Evolutionary conservation across 1,139 yeast species (phyloP).

Genomic region (Saccharomyces hybrid): DNA sequence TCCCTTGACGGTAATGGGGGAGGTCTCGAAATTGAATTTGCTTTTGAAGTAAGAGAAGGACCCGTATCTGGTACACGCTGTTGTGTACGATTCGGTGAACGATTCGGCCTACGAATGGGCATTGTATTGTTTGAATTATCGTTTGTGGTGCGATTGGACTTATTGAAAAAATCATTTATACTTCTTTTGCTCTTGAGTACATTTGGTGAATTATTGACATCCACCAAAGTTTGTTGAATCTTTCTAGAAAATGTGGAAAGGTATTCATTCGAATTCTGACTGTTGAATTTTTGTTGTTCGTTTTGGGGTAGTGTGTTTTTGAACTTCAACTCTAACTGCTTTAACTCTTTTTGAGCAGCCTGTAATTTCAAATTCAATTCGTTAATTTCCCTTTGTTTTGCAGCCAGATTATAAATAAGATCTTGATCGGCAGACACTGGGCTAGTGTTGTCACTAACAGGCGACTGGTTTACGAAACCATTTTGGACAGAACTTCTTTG

Average conservation of each 20-base stretch:
- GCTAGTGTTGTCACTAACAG: neutral
- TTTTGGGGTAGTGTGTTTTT: neutral
- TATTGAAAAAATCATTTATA: slow-evolving; percentile 16
- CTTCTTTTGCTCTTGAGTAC: slow-evolving; percentile 18
- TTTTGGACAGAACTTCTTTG: neutral
- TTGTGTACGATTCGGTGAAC: neutral
- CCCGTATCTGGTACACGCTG: neutral
- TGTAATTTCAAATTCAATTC: slow-evolving; percentile 35
- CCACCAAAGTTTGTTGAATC: slow-evolving; percentile 16
- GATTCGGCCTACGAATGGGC: neutral
- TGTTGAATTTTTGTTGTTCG: slow-evolving; percentile 3
- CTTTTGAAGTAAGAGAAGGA: neutral
- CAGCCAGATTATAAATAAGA: slow-evolving; percentile 34
- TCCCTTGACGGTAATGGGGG: neutral
- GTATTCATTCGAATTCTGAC: slow-evolving; percentile 5
- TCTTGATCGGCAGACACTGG: slow-evolving; percentile 5
- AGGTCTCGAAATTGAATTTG: neutral
- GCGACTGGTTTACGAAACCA: neutral
- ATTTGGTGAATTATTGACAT: slow-evolving; percentile 18
- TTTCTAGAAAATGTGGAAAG: neutral
- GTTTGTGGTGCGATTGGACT: neutral
- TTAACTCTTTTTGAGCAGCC: slow-evolving; percentile 33
- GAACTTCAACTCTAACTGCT: slow-evolving; percentile 26
- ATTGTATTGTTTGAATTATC: neutral
- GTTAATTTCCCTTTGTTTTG: slow-evolving; percentile 38